Base-by-base conservation (phyloP, 2,329 filamentous ascomycete genomes). In the Knufia petricola region DNA sequence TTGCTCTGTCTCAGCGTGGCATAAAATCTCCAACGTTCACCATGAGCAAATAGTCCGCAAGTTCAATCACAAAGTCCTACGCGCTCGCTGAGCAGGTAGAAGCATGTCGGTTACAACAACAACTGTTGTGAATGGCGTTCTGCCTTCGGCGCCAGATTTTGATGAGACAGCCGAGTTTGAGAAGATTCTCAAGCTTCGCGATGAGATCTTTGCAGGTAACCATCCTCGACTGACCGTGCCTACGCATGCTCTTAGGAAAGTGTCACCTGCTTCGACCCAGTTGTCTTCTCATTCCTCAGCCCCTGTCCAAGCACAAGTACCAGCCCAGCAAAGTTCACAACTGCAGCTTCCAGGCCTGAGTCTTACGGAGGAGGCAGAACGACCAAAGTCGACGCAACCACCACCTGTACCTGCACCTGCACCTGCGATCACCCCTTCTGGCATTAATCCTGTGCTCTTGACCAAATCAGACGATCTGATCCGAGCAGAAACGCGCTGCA, bases 391-490 rank as follows among this genome's bases (percentile, higher is more conserved):
- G 37, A 53, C 45, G 30, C 47, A 20, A 17, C 15, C 3, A 12
- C 26, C n/a, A 37, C 39, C 37, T 21, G 24, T 41, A 24, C 52
- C 51, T 32, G 55, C 37, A 51, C 62, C 50, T 55, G 62, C 52
- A 59, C 61, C 55, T 59, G 58, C 66, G 53, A 58, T 65, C 58
- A 64, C 70, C 51, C 77, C 75, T 55, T 79, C 81, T 52, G 81
- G 83, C 65, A 85, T 92, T 68, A 80, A 94, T 64, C 86, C 87
- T 43, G 81, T 94, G 52, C 75, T 94, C 58, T 75, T 94, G 65
- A 83, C 86, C 62, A 95, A 95, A 67, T 89, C 88, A 58, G 84
- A 87, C 62, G 81, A 86, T 62, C 73, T 94, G 57, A 80, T 92
- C 62, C 84, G 81, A 68, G 87, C 87, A 61, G 87, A 94, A 67